Evolutionary conservation across 768 basidiomycete genomes (phyloP).

Genomic region (Tricholoma sp.): DNA sequence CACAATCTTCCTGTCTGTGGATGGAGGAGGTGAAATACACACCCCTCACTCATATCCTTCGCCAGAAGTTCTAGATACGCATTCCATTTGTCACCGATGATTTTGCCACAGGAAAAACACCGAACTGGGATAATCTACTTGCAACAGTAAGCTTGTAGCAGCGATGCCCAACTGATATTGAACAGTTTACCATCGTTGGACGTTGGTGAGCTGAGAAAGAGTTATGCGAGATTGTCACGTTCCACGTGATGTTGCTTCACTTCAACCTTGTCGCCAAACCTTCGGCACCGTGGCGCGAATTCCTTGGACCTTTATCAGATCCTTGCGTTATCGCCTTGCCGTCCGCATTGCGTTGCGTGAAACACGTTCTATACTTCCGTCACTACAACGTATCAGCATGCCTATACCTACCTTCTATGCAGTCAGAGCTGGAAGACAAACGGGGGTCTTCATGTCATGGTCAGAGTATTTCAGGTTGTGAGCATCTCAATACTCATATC

Average conservation of each 20-base stretch:
- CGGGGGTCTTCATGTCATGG: conserved; percentile 75
- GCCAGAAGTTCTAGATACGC: conserved; percentile 78
- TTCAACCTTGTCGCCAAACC: neutral
- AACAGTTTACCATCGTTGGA: neutral
- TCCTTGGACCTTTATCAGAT: neutral
- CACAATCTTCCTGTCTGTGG: neutral
- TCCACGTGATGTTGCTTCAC: neutral
- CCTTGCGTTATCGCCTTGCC: neutral
- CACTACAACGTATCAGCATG: conserved; percentile 6
- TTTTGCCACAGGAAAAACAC: conserved; percentile 96
- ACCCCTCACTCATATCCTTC: conserved; percentile 87
- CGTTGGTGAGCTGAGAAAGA: neutral
- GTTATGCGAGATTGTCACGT: neutral
- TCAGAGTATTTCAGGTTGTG: conserved; percentile 21
- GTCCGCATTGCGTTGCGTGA: neutral
- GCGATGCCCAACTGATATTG: neutral
- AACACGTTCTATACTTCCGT: neutral
- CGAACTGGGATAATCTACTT: conserved; percentile 92
- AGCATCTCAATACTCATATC: neutral
- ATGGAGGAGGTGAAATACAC: conserved; percentile 22
- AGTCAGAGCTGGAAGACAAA: conserved; percentile 54
- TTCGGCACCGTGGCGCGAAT: neutral
- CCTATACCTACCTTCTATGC: conserved; percentile 59
- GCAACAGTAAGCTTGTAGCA: neutral
- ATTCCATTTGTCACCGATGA: conserved; percentile 95